Percentiles rank a stretch among this genome's conserved stretches.
Conservation (phyloP, 1,284 basidiomycete species). For the Ceratobasidium papillatum region DNA sequence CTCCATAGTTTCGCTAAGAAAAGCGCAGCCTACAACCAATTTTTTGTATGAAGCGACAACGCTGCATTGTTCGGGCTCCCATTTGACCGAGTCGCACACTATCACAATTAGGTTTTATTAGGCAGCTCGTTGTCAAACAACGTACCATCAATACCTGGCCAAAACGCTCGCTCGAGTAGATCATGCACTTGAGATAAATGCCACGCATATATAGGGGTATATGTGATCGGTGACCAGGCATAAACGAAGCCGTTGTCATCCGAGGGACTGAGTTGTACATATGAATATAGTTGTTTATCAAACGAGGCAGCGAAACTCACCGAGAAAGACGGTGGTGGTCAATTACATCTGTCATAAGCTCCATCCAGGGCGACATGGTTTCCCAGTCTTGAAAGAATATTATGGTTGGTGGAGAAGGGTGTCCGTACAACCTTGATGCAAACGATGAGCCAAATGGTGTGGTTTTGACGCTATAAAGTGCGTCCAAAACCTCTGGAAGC, state of each 20-base stretch:
- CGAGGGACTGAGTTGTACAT: constrained; percentile 58
- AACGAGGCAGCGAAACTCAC: constrained; percentile 55
- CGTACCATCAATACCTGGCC: constrained; percentile 76
- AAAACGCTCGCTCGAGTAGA: constrained; percentile 69
- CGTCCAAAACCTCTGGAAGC: constrained; percentile 58
- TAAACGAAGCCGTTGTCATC: neutral
- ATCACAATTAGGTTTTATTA: neutral
- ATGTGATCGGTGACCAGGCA: constrained; percentile 63
- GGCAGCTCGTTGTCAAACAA: neutral
- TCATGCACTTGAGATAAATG: constrained; percentile 76
- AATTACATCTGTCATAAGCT: constrained; percentile 72
- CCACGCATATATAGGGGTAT: constrained; percentile 64
- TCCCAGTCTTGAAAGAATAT: constrained; percentile 73
- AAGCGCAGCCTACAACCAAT: constrained; percentile 75
- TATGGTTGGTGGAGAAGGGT: constrained; percentile 43
- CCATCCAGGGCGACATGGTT: constrained; percentile 72
- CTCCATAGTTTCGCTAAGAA: constrained; percentile 72
- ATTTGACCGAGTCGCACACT: constrained; percentile 75
- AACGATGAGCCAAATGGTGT: constrained; percentile 72
- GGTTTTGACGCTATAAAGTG: constrained; percentile 63
- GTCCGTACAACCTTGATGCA: constrained; percentile 65
- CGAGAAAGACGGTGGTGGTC: constrained; percentile 67
- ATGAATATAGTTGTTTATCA: constrained; percentile 54
- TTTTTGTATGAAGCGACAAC: constrained; percentile 73
- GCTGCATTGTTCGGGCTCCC: constrained; percentile 72